phyloP scores from a whole-genome alignment of 306 rosid genomes.

The Vicia villosa region DNA sequence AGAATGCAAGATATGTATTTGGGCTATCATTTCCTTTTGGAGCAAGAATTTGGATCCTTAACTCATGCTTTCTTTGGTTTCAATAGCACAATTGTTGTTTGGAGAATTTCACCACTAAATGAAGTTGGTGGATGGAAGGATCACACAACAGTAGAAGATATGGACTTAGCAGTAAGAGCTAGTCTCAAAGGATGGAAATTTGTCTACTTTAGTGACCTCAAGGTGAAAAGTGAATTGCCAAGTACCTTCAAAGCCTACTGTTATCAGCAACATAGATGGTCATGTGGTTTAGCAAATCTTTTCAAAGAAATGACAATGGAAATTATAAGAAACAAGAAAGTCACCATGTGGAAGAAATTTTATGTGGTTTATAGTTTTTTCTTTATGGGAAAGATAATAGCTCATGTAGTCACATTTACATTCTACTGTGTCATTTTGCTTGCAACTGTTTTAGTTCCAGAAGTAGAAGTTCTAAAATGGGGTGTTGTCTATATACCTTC shows the following conservation, averaged over 20 bases:
- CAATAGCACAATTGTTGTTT: conserved; percentile 93
- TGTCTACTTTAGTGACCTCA: conserved; percentile 61
- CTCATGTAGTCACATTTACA: conserved; percentile 79
- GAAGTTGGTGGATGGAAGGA: conserved; percentile 99
- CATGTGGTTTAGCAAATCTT: conserved; percentile 96
- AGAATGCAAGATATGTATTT: conserved; percentile 81
- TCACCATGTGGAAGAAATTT: conserved; percentile 78
- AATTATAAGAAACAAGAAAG: conserved; percentile 83
- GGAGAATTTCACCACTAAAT: conserved; percentile 85
- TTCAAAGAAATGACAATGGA: conserved; percentile 83
- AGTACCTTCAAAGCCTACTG: conserved; percentile 95
- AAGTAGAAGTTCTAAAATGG: conserved; percentile 86
- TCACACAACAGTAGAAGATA: conserved; percentile 94
- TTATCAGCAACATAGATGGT: conserved; percentile 95
- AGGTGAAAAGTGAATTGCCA: conserved; percentile 92
- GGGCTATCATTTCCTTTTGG: conserved; percentile 72
- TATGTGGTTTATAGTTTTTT: conserved; percentile 89
- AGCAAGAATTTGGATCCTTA: conserved; percentile 72
- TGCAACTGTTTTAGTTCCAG: conserved; percentile 85
- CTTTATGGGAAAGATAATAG: conserved; percentile 85
- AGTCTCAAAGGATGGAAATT: conserved; percentile 89
- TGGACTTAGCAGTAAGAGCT: conserved; percentile 94
- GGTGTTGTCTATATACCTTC: conserved; percentile 91
- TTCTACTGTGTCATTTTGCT: conserved; percentile 86
- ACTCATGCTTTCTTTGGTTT: conserved; percentile 70